A percentile compares a stretch with the other conserved stretches of the same genome.
Evolutionary conservation across 164 flowering plant genomes (phyloP).

Genomic region (Berberis vulgaris): DNA sequence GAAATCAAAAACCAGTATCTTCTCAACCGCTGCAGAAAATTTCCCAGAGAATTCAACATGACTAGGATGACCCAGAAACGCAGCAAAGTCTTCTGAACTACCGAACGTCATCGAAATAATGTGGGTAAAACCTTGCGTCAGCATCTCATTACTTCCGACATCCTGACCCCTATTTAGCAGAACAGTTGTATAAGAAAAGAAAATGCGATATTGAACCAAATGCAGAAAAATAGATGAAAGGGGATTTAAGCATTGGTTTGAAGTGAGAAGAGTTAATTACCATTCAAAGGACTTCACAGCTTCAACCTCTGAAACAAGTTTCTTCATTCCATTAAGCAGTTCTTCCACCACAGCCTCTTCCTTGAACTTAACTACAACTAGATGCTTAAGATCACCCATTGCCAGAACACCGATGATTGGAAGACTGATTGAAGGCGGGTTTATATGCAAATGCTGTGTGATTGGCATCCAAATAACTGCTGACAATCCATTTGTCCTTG

Average conservation of each 20-base stretch:
- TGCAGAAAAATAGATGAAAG: too few species aligned
- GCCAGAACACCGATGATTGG: background rate
- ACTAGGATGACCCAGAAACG: slow-evolving; percentile 40
- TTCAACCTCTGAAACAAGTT: slow-evolving; percentile 51
- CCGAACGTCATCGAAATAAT: slow-evolving; percentile 55
- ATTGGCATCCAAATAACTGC: background rate
- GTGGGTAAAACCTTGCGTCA: slow-evolving; percentile 72
- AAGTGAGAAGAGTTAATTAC: slow-evolving; percentile 20
- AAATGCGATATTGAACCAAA: too few species aligned
- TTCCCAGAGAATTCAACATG: slow-evolving; percentile 55
- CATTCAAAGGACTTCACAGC: slow-evolving; percentile 72
- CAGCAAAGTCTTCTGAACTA: slow-evolving; percentile 51
- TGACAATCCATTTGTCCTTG: slow-evolving; percentile 2
- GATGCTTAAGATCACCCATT: slow-evolving; percentile 67
- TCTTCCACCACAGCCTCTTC: slow-evolving; percentile 67
- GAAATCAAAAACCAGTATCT: slow-evolving; percentile 65
- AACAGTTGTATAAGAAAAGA: background rate
- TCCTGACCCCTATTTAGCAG: slow-evolving; percentile 61
- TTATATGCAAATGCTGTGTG: slow-evolving; percentile 5
- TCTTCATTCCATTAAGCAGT: slow-evolving; percentile 56
- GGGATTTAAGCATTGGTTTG: background rate
- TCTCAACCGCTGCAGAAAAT: slow-evolving; percentile 57
- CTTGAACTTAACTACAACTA: slow-evolving; percentile 84
- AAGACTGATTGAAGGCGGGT: slow-evolving; percentile 4
- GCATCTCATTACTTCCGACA: slow-evolving; percentile 50